A percentile compares a stretch with the other conserved stretches of the same genome.
Evolutionary conservation across 441 rosid genomes (phyloP).

Genomic region (Croton laevigatus): DNA sequence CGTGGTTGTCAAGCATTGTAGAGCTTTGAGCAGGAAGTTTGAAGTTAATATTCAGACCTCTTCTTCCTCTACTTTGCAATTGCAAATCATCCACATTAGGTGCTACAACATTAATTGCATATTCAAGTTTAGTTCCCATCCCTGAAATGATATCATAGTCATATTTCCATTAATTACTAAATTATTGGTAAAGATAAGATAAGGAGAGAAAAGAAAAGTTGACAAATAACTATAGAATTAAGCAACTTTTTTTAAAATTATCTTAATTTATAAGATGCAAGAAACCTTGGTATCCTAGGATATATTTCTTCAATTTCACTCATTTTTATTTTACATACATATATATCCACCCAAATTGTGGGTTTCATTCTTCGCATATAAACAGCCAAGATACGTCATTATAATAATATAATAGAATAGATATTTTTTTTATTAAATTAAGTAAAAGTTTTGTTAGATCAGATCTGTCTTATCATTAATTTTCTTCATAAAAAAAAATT

Average conservation of each 20-base stretch:
- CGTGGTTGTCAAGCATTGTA: conserved; percentile 40
- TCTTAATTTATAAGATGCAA: no score
- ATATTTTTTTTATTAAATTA: no score
- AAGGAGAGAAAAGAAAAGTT: background rate
- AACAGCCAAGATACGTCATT: conserved; percentile 19
- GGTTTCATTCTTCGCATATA: conserved; percentile 20
- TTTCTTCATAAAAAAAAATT: no score
- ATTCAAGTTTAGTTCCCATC: conserved; percentile 68
- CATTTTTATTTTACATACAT: background rate
- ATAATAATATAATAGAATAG: background rate
- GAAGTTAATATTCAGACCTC: conserved; percentile 24
- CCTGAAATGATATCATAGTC: conserved; percentile 38
- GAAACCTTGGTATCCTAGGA: background rate
- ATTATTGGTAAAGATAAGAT: background rate
- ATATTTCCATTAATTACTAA: background rate
- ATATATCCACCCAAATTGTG: background rate
- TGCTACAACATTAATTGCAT: conserved; percentile 38
- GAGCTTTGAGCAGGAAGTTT: conserved; percentile 21
- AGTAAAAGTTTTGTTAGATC: no score
- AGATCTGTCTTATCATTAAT: no score
- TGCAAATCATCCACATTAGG: conserved; percentile 45
- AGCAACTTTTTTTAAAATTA: no score
- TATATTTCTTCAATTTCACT: background rate
- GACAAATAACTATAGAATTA: background rate
- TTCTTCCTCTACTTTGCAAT: background rate